Base-by-base conservation (phyloP, 2,329 filamentous ascomycete species). In the Periconia macrospinosa region DNA sequence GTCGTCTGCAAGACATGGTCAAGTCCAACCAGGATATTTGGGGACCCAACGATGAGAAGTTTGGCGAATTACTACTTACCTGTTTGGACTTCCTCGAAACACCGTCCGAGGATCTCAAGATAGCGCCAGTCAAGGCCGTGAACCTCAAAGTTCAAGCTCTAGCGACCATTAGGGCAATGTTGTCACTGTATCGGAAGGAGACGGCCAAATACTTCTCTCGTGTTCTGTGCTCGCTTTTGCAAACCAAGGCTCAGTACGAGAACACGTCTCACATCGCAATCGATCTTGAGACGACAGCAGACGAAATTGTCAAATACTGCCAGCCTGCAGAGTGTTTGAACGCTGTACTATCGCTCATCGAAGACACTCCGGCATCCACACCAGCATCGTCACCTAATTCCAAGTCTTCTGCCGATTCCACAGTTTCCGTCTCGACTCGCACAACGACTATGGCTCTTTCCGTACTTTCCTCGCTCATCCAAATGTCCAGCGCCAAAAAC, bases 91-190 rank as follows among this genome's bases (percentile, higher is more conserved):
- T 88, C 67, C 83, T 92, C 23, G 84, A 90, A 69, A 82, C 84
- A 18, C 83, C 83, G 50, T 59, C 62, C 30, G 74, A 72, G 33
- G 58, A 63, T 3, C 52, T 73, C 30, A 81, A 81, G 44, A 70
- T 86, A 0, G 66, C 83, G 5, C 73, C 84, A 0, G 84, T 89
- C 58, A 91, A 90, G 74, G 81, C 83, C 2, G 84, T 87, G 61
- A 88, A 90, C 59, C 79, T 90, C 53, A 90, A 90, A 72, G 84
- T 87, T 6, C 90, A 92, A 72, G 86, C 89, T 18, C 77, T 92
- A 11, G 84, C 86, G 1, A 90, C 89, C 1, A 85, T 92, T 67
- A 87, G 89, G 66, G 81, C 90, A 3, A 81, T 93, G 50, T 81
- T 92, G 14, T 85, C 85, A 59, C 83, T 86, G 67, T 83, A 88